Percentiles rank a stretch among this genome's conserved stretches.
Evolutionary conservation across 2,329 filamentous ascomycete genomes (phyloP).

Genomic region (Botrytis squamosa): DNA sequence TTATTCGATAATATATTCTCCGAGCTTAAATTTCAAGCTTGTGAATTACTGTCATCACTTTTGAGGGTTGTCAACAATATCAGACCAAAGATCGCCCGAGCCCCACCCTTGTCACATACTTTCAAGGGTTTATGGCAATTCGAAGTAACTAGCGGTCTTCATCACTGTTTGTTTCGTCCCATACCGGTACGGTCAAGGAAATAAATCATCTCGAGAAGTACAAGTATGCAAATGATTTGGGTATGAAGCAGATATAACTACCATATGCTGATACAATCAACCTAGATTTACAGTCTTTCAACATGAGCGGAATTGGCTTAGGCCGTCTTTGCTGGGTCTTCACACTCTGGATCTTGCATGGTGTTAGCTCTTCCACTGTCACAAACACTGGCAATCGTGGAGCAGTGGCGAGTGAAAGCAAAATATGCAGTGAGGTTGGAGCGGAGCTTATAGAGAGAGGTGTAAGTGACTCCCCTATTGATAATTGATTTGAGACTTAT

Average conservation of each 20-base stretch:
- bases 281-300: neutral
- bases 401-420: constrained; percentile 54
- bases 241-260: neutral
- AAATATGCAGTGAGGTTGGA: constrained; percentile 52
- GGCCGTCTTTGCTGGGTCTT: neutral
- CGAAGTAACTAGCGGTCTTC: neutral
- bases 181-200: neutral
- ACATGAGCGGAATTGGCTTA: constrained; percentile 1
- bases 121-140: neutral
- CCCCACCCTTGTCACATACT: neutral
- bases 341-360: neutral
- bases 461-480: constrained; percentile 35
- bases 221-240: neutral
- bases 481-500: constrained; percentile 22
- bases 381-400: constrained; percentile 36
- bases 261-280: neutral
- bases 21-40: neutral
- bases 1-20: neutral
- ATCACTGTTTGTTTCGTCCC: neutral
- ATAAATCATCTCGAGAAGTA: neutral
- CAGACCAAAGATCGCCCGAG: neutral
- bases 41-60: neutral
- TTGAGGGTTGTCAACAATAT: neutral
- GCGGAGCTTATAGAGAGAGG: constrained; percentile 50
- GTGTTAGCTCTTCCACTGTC: neutral